Conservation (phyloP, 495 filamentous ascomycete genomes). For the Trichoderma orchidacearum region DNA sequence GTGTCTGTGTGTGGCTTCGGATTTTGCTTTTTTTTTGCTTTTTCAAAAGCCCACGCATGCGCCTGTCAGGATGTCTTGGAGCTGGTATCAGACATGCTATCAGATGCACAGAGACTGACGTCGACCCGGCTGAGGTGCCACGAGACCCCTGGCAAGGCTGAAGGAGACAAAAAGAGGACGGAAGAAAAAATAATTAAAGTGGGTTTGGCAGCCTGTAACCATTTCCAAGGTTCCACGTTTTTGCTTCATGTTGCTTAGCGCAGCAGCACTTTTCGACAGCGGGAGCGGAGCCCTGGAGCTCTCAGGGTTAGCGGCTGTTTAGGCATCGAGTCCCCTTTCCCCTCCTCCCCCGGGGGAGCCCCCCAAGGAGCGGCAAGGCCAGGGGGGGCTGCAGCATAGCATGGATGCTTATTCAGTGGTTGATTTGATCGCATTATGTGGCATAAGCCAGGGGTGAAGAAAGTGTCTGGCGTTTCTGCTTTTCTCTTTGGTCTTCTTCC, state of each 20-base stretch:
- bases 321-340: background rate
- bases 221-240: background rate
- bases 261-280: background rate
- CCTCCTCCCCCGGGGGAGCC: background rate
- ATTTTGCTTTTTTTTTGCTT: too few relatives aligned
- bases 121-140: background rate
- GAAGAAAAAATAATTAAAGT: background rate
- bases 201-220: background rate
- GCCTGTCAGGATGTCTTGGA: background rate
- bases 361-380: background rate
- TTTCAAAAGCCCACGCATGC: too few relatives aligned
- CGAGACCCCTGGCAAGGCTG: slow-evolving; percentile 1
- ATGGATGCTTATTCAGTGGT: too few relatives aligned
- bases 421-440: background rate
- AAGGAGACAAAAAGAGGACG: background rate
- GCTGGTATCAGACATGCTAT: too few relatives aligned
- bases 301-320: background rate
- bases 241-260: too few relatives aligned
- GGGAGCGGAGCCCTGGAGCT: too few relatives aligned
- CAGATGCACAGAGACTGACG: background rate
- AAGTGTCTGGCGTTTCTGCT: background rate
- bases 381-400: background rate
- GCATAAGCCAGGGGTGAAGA: background rate
- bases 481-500: background rate
- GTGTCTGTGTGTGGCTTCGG: too few relatives aligned